Percentiles rank a stretch among this genome's conserved stretches.
phyloP scores from a whole-genome alignment of 2,329 filamentous ascomycete genomes.

The Exophiala sideris region DNA sequence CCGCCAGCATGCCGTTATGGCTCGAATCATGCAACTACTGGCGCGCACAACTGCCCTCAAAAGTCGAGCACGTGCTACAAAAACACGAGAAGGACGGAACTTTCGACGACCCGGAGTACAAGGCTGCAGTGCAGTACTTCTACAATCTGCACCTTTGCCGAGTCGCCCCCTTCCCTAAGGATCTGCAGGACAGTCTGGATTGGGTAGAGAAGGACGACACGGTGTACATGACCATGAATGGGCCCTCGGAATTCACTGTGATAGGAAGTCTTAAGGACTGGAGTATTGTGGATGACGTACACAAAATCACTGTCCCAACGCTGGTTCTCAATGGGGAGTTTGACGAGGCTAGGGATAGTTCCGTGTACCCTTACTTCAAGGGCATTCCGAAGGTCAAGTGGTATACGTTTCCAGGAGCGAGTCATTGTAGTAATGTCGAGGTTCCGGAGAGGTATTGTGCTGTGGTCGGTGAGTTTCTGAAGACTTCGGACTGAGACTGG shows the following conservation, averaged over 20 bases:
- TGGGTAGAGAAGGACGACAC: constrained; percentile 30
- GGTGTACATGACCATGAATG: constrained; percentile 33
- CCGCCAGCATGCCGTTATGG: constrained; percentile 30
- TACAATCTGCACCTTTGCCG: constrained; percentile 33
- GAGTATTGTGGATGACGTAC: constrained; percentile 34
- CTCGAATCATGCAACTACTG: constrained; percentile 26
- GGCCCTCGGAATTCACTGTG: constrained; percentile 39
- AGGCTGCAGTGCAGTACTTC: constrained; percentile 29
- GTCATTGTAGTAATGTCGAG: constrained; percentile 37
- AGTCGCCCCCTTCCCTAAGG: constrained; percentile 35
- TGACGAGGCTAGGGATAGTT: constrained; percentile 31
- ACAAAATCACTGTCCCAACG: constrained; percentile 39
- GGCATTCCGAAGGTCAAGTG: constrained; percentile 41
- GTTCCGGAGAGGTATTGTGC: constrained; percentile 37
- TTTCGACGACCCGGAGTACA: constrained; percentile 30
- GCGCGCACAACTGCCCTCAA: constrained; percentile 27
- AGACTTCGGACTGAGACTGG: neutral
- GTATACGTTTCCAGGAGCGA: constrained; percentile 32
- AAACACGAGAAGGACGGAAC: constrained; percentile 23
- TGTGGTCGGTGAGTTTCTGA: constrained; percentile 36
- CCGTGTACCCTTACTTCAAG: constrained; percentile 21
- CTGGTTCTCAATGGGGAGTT: constrained; percentile 44
- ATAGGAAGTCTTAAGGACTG: constrained; percentile 42
- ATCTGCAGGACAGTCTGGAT: constrained; percentile 23
- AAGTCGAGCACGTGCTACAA: constrained; percentile 20